Conservation (phyloP, 495 filamentous ascomycete genomes). For the Penicillium canescens region DNA sequence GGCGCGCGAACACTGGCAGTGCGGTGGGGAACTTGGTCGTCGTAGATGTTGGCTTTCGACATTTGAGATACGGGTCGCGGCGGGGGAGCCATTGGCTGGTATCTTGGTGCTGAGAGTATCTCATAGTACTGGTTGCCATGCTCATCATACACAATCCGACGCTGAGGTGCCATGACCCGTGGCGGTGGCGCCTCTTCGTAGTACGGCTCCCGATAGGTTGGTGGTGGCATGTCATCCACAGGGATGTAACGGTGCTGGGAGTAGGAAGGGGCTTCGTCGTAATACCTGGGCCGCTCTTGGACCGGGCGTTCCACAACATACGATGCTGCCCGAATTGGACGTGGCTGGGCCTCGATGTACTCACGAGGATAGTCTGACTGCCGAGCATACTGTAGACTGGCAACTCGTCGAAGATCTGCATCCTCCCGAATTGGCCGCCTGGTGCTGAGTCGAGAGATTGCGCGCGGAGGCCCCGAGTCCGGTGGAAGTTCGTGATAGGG, state of each 20-base stretch:
- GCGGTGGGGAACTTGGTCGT: conserved; percentile 35
- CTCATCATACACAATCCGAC: conserved; percentile 68
- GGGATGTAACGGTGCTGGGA: conserved; percentile 42
- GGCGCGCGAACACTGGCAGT: conserved; percentile 40
- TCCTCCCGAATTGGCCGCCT: conserved; percentile 52
- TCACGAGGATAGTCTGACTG: conserved; percentile 50
- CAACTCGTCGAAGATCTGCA: conserved; percentile 58
- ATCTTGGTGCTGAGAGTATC: conserved; percentile 44
- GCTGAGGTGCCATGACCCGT: conserved; percentile 57
- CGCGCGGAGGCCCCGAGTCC: conserved; percentile 38
- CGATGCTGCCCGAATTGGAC: conserved; percentile 57
- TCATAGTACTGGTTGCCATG: conserved; percentile 72
- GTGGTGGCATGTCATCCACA: conserved; percentile 59
- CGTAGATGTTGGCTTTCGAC: conserved; percentile 34
- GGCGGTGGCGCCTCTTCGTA: conserved; percentile 40
- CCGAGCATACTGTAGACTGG: conserved; percentile 54
- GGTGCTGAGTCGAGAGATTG: conserved; percentile 41
- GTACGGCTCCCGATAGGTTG: conserved; percentile 50
- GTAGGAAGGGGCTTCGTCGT: conserved; percentile 53
- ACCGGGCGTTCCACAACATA: conserved; percentile 57
- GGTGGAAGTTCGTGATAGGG: conserved; percentile 36
- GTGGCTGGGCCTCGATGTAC: conserved; percentile 46
- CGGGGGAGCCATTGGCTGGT: conserved; percentile 55
- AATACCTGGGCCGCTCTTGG: conserved; percentile 53
- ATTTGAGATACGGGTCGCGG: conserved; percentile 33